phyloP scores from a whole-genome alignment of 2,329 filamentous ascomycete genomes.

The Elsinoe fawcettii region DNA sequence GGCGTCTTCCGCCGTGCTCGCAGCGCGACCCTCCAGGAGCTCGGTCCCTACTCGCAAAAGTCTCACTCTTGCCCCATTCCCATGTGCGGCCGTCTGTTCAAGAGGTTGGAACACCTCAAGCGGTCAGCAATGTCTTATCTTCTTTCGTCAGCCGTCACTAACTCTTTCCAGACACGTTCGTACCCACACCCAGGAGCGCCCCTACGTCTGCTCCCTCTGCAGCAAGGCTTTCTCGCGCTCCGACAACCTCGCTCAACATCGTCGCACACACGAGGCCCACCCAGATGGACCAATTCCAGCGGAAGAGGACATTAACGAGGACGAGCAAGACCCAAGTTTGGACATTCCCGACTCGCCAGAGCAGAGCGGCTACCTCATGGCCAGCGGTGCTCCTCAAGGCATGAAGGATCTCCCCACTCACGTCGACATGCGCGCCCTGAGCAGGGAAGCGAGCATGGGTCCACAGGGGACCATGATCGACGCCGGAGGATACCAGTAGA shows the following conservation, averaged over 20 bases:
- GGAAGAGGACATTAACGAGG: conserved; percentile 82
- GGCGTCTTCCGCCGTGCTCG: conserved; percentile 82
- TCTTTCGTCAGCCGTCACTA: conserved; percentile 27
- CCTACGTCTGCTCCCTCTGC: conserved; percentile 95
- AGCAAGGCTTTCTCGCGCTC: conserved; percentile 98
- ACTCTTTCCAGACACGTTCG: conserved; percentile 73
- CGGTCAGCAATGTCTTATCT: conserved; percentile 59
- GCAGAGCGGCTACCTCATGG: conserved; percentile 24
- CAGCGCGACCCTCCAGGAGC: conserved; percentile 92
- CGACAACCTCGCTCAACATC: conserved; percentile 95
- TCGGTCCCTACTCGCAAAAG: conserved; percentile 93
- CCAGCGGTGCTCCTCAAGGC: conserved; percentile 14
- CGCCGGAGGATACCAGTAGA: conserved; percentile 35
- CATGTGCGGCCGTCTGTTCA: conserved; percentile 93
- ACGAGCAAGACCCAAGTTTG: conserved; percentile 75
- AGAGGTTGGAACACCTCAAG: conserved; percentile 98
- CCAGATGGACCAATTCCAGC: conserved; percentile 56
- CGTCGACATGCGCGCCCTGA: conserved; percentile 27
- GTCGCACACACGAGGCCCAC: conserved; percentile 72
- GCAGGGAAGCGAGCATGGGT: conserved; percentile 33
- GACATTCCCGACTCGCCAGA: conserved; percentile 51
- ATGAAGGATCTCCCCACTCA: conserved; percentile 25
- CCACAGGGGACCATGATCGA: conserved; percentile 38
- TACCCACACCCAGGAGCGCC: conserved; percentile 98
- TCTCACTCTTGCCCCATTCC: conserved; percentile 99